Evolutionary conservation across 805 yeast genomes (phyloP).

Genomic region (Starmerella kuoi): DNA sequence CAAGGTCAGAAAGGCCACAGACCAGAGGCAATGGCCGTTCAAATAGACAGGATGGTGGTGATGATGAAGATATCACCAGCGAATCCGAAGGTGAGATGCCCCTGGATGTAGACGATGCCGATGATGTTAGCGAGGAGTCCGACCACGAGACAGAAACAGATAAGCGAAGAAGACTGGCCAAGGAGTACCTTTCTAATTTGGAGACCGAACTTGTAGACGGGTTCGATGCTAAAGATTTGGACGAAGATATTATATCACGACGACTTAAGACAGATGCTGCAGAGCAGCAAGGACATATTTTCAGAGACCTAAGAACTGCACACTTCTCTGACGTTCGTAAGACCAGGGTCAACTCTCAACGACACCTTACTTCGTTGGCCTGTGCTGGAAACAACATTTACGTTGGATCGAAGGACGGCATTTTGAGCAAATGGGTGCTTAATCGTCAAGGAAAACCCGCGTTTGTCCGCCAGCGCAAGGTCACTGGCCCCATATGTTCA

Average conservation of each 20-base stretch:
- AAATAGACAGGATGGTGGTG: background rate
- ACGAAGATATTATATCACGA: constrained; percentile 68
- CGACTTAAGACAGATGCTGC: constrained; percentile 82
- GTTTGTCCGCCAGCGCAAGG: constrained; percentile 18
- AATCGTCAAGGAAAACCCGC: constrained; percentile 27
- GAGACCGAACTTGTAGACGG: constrained; percentile 37
- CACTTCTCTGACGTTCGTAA: constrained; percentile 24
- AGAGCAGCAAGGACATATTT: constrained; percentile 74
- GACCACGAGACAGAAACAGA: constrained; percentile 86
- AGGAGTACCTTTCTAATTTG: constrained; percentile 75
- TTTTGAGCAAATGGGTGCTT: constrained; percentile 63
- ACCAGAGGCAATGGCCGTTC: background rate
- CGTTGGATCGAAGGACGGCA: constrained; percentile 54
- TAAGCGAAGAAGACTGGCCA: constrained; percentile 85
- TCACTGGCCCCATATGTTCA: background rate
- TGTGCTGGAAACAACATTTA: constrained; percentile 50
- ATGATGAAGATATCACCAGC: constrained; percentile 20
- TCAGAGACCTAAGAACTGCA: constrained; percentile 27
- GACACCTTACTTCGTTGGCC: constrained; percentile 32
- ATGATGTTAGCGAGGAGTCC: constrained; percentile 68
- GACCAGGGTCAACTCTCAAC: constrained; percentile 7
- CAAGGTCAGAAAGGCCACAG: background rate
- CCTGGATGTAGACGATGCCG: constrained; percentile 37
- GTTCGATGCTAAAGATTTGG: constrained; percentile 85
- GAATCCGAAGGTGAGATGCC: constrained; percentile 15